phyloP scores from a whole-genome alignment of 305 asterid species.

The Rubia occidens region DNA sequence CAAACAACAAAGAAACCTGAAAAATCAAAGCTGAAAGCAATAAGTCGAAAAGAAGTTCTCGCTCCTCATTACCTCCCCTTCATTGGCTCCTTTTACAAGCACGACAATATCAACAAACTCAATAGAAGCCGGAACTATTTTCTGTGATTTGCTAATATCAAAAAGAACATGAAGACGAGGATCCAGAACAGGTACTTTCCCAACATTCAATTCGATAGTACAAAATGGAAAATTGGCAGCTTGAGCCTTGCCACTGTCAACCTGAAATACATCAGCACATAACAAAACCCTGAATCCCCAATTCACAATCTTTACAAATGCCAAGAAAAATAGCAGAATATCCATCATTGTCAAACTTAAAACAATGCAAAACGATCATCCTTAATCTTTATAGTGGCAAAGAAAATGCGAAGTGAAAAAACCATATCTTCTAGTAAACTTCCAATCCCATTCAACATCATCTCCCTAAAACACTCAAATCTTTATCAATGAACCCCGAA shows the following conservation, averaged over 20 bases:
- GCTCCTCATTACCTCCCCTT: constrained; percentile 69
- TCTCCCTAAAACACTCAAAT: background rate
- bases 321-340: background rate
- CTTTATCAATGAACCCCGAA: background rate
- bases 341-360: background rate
- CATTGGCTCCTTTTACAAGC: constrained; percentile 96
- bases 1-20: background rate
- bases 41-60: background rate
- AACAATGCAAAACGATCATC: constrained; percentile 80
- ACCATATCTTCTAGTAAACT: background rate
- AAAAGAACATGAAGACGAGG: constrained; percentile 75
- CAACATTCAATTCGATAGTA: constrained; percentile 91
- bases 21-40: background rate
- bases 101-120: constrained; percentile 98
- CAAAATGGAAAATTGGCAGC: constrained; percentile 96
- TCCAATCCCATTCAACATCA: background rate
- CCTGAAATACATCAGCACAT: constrained; percentile 33
- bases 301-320: background rate
- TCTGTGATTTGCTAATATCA: constrained; percentile 70
- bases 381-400: constrained; percentile 34
- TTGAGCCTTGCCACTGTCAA: constrained; percentile 93
- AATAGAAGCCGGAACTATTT: constrained; percentile 80
- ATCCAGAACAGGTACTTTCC: constrained; percentile 94
- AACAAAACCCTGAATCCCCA: background rate
- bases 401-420: background rate